phyloP scores from a whole-genome alignment of 331 rosid species.

The Phaseolus coccineus region DNA sequence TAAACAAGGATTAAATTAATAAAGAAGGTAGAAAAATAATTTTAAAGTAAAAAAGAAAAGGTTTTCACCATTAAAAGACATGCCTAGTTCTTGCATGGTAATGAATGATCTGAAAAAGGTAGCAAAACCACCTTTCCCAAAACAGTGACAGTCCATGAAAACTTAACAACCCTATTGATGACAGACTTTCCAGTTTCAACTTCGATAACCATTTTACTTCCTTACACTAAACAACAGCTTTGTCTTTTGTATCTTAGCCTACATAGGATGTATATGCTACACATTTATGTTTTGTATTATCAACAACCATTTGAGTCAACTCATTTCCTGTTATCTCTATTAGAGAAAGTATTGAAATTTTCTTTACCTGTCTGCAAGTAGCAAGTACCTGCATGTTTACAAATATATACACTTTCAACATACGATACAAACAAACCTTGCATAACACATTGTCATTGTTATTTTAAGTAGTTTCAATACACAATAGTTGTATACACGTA shows the following conservation, averaged over 20 bases:
- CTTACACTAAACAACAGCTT: neutral
- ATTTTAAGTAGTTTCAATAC: neutral
- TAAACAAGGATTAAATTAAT: too few relatives aligned
- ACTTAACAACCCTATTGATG: neutral
- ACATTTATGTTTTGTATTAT: neutral
- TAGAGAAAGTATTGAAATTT: too few relatives aligned
- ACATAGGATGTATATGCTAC: neutral
- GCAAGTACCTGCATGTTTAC: too few relatives aligned
- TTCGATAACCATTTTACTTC: neutral
- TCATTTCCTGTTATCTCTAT: too few relatives aligned
- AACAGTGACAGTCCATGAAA: constrained; percentile 7
- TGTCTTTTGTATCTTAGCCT: neutral
- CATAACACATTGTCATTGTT: neutral
- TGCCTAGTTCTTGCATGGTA: neutral
- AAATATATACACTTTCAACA: neutral
- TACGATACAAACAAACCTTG: neutral
- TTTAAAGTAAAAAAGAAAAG: too few relatives aligned
- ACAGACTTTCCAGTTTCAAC: neutral
- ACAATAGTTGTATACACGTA: neutral
- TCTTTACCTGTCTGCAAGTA: too few relatives aligned
- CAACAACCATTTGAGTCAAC: too few relatives aligned
- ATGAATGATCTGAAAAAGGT: neutral
- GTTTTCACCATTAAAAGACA: too few relatives aligned
- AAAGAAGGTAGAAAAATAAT: too few relatives aligned
- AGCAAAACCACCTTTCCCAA: neutral